phyloP scores from a whole-genome alignment of 2,329 filamentous ascomycete species.

The Stemphylium vesicarium region DNA sequence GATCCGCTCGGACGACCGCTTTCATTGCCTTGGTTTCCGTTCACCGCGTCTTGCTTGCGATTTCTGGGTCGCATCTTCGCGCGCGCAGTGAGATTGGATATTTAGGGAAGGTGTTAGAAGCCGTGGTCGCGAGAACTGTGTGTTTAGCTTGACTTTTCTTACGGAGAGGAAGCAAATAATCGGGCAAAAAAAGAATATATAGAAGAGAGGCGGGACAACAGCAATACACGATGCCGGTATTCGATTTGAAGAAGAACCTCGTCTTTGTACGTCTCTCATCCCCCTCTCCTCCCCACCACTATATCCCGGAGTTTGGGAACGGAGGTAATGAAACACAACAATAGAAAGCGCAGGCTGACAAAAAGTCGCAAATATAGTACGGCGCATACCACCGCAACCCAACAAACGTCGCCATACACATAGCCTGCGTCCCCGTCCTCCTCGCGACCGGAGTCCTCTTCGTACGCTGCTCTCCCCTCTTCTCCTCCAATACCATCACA shows the following conservation, averaged over 20 bases:
- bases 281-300: not conserved
- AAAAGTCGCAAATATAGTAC: constrained; percentile 62
- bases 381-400: constrained; percentile 81
- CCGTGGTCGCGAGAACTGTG: no score
- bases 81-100: not conserved
- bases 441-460: constrained; percentile 73
- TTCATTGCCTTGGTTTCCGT: not conserved
- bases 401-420: constrained; percentile 79
- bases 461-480: constrained; percentile 57
- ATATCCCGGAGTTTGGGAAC: no score
- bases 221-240: constrained; percentile 29
- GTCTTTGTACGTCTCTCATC: constrained; percentile 31
- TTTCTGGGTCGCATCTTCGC: not conserved
- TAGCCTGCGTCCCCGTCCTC: constrained; percentile 77
- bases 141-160: no score
- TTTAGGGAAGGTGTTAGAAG: no score
- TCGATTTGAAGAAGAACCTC: constrained; percentile 45
- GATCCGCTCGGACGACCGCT: no score
- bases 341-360: not conserved
- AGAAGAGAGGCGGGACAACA: not conserved
- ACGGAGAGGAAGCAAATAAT: no score
- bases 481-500: not conserved
- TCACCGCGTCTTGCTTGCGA: not conserved
- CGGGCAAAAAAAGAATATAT: not conserved
- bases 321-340: not conserved